Evolutionary conservation across 805 yeast species (phyloP).

Genomic region (Ogataea sp.): DNA sequence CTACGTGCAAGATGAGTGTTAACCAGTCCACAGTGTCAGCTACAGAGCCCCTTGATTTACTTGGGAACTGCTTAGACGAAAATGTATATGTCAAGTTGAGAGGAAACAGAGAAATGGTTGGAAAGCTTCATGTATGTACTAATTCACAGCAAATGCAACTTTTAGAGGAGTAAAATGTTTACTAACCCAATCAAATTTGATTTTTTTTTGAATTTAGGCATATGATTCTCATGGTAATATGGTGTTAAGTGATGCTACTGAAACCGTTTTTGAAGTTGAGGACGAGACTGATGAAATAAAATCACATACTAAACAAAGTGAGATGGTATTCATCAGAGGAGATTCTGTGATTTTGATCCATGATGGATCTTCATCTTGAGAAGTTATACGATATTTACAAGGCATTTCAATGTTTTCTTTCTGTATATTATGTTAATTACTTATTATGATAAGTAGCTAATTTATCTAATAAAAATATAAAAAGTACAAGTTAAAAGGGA

Average conservation of each 20-base stretch:
- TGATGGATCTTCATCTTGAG: conserved; percentile 14
- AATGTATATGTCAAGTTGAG: conserved; percentile 79
- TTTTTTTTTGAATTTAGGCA: conserved; percentile 32
- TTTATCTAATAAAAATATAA: too few relatives aligned
- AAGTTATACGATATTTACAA: too few relatives aligned
- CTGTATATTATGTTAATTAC: background rate
- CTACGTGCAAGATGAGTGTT: conserved; percentile 11
- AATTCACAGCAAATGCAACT: too few relatives aligned
- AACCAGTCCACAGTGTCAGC: conserved; percentile 14
- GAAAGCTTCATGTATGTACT: conserved; percentile 74
- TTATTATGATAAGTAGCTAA: too few relatives aligned
- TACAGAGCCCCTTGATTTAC: conserved; percentile 83
- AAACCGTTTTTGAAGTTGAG: conserved; percentile 58
- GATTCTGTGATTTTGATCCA: conserved; percentile 84
- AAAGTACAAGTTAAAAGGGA: background rate
- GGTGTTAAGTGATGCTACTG: conserved; percentile 89
- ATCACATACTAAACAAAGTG: conserved; percentile 51
- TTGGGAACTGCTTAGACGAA: conserved; percentile 83
- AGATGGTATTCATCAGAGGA: conserved; percentile 96
- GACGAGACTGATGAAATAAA: conserved; percentile 37
- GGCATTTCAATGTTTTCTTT: too few relatives aligned
- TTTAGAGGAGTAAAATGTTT: background rate
- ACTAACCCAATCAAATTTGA: conserved; percentile 5
- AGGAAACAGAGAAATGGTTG: conserved; percentile 89
- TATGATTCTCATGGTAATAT: conserved; percentile 96